Base-by-base conservation (phyloP, 768 basidiomycete genomes). In the Suillus cothurnatus region DNA sequence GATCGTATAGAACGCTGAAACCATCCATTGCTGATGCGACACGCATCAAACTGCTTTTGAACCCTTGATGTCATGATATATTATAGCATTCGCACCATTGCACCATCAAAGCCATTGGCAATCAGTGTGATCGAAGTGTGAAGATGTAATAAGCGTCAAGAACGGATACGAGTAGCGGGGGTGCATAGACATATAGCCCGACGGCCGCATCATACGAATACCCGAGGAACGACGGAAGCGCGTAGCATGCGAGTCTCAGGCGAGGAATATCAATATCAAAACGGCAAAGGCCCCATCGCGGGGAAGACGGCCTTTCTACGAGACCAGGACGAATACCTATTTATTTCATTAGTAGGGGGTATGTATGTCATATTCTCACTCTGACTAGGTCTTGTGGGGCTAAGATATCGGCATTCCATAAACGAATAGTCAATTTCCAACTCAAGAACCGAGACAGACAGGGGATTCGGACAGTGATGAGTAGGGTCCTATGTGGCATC, bases 191-290 rank as follows among this genome's bases (percentile, higher is more conserved):
- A 36, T 41, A 9, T 31, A 31, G 1, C 9, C 31, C 3, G 28
- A 21, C 39, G 58, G 58, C 9, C 34, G 6, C 57, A 39, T 57
- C 34, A 57, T 15, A 23, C 36, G 56, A 26, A 28, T 58, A 58
- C 38, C 56, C 57, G 57, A 58, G 57, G 57, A 39, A 26, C 9
- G 4, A 58, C 58, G 58, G 58, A 59, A 59, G 39, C 58, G 58
- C 58, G 8, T 59, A 59, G 19, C 3, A 59, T 41, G 58, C 58
- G 58, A 59, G 28, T 39, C 26, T 39, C 38, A 28, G 58, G 58
- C 58, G 58, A 59, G 39, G 19, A 41, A 21, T 21, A 11, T 41
- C 26, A 11, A 41, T n/a, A 11, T 55, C 21, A 21, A 55, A 32
- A n/a, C 11, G 12, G 32, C 31, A 2, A 53, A 53, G 17, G 52